These are phyloP conservation scores for Cordyceps fumosorosea DNA, from an alignment of 2,329 filamentous ascomycete species.

Conservation along the genomic window DNA sequence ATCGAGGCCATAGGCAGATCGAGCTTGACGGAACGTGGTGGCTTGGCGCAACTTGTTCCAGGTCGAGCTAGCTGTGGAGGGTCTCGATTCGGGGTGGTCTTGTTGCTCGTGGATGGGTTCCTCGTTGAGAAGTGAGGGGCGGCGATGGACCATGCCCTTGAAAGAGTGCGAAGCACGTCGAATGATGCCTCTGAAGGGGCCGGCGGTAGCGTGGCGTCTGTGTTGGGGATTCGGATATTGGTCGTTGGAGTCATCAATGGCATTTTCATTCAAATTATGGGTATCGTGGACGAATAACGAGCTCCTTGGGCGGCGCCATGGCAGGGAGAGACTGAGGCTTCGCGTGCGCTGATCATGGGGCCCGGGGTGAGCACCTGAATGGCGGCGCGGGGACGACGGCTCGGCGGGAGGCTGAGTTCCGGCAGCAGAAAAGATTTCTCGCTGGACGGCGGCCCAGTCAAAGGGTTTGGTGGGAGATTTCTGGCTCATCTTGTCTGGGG, in stretches of 20 bases:
- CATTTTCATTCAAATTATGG: conserved; percentile 22
- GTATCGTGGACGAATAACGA: conserved; percentile 29
- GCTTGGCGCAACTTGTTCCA: conserved; percentile 48
- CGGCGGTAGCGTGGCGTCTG: conserved; percentile 21
- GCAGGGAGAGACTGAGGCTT: conserved; percentile 44
- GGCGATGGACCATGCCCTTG: conserved; percentile 44
- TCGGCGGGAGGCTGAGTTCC: not conserved
- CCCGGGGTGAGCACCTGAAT: conserved; percentile 13
- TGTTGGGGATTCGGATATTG: conserved; percentile 15
- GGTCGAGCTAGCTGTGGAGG: conserved; percentile 41
- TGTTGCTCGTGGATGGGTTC: conserved; percentile 25
- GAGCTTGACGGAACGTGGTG: conserved; percentile 42
- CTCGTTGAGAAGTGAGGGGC: conserved; percentile 34
- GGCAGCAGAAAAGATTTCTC: conserved; percentile 5
- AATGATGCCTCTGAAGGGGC: conserved; percentile 43
- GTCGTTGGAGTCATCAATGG: conserved; percentile 24
- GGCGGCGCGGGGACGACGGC: not conserved
- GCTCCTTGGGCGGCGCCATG: conserved; percentile 44
- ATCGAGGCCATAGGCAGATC: conserved; percentile 38
- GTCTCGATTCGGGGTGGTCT: conserved; percentile 23
- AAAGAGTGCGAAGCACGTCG: conserved; percentile 50
- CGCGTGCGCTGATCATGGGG: conserved; percentile 35
- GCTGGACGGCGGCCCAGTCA: conserved; percentile 8
- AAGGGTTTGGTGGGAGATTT: not conserved
- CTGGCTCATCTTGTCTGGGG: not conserved